Conservation (phyloP, 2,329 filamentous ascomycete genomes). For the Dactylella cylindrospora region DNA sequence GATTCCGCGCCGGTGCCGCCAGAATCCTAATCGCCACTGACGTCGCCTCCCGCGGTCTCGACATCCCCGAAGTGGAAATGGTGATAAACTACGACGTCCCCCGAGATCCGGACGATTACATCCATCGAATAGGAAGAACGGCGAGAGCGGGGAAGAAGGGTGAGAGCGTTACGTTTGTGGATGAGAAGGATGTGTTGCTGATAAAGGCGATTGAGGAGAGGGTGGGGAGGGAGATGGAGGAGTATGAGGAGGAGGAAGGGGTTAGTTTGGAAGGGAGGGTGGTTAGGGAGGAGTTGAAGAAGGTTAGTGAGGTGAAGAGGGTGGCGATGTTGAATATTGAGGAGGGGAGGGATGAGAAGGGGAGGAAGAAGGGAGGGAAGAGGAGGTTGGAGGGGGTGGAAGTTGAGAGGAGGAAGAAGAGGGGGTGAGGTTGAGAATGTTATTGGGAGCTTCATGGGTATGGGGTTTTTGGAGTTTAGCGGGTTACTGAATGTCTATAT, state of each 20-base stretch:
- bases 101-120: constrained; percentile 94
- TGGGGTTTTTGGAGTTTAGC: no score
- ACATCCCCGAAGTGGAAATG: constrained; percentile 86
- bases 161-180: constrained; percentile 82
- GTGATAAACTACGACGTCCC: constrained; percentile 97
- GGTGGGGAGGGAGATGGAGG: constrained; percentile 76
- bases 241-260: constrained; percentile 77
- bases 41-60: constrained; percentile 88
- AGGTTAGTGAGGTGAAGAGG: constrained; percentile 92
- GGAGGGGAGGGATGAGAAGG: constrained; percentile 84
- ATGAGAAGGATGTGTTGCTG: constrained; percentile 87
- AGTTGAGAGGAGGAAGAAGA: constrained; percentile 59
- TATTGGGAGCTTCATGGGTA: neutral
- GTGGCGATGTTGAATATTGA: constrained; percentile 89
- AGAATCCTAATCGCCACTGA: constrained; percentile 92
- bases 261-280: constrained; percentile 93
- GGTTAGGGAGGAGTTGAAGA: constrained; percentile 78
- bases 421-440: constrained; percentile 50
- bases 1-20: constrained; percentile 86
- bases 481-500: no score
- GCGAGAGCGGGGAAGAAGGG: constrained; percentile 85
- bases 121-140: constrained; percentile 92
- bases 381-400: constrained; percentile 52
- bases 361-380: constrained; percentile 62
- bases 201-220: constrained; percentile 86